Conservation (phyloP, 169 alveolate species). For the Cryptosporidium ryanae region DNA sequence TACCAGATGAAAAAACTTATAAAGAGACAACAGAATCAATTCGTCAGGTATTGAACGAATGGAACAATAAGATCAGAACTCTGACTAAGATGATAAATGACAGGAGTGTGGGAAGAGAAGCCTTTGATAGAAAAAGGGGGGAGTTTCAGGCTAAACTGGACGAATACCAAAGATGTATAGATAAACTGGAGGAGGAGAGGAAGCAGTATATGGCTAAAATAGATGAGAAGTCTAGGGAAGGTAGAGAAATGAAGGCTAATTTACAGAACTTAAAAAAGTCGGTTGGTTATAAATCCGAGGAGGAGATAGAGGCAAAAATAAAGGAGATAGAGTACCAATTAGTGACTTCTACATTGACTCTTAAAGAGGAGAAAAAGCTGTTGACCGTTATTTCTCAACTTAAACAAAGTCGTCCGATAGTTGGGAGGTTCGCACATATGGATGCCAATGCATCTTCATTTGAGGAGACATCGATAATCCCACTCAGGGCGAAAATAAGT, state of each 20-base stretch:
- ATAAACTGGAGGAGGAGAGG: conserved; percentile 63
- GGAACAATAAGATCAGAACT: conserved; percentile 57
- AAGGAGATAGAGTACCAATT: conserved; percentile 68
- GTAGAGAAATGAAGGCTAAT: conserved; percentile 67
- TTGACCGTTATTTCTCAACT: conserved; percentile 64
- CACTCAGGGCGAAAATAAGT: conserved; percentile 51
- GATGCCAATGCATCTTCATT: conserved; percentile 73
- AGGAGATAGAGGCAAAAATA: conserved; percentile 66
- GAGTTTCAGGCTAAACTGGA: conserved; percentile 65
- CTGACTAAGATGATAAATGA: conserved; percentile 64
- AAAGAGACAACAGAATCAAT: conserved; percentile 66
- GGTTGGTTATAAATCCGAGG: conserved; percentile 72
- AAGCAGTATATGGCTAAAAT: conserved; percentile 53
- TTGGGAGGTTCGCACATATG: conserved; percentile 68
- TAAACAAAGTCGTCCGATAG: conserved; percentile 68
- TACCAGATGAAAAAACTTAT: conserved; percentile 68
- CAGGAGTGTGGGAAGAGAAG: conserved; percentile 73
- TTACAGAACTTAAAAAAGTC: conserved; percentile 51
- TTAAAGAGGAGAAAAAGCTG: conserved; percentile 59
- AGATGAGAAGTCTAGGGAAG: conserved; percentile 67
- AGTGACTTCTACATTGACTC: conserved; percentile 66
- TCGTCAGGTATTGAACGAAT: conserved; percentile 54
- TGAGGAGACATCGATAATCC: conserved; percentile 67
- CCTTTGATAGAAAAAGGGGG: conserved; percentile 62
- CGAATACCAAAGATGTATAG: conserved; percentile 62